Conservation (phyloP, 805 yeast genomes). For the Lipomyces spencermartinsiae region DNA sequence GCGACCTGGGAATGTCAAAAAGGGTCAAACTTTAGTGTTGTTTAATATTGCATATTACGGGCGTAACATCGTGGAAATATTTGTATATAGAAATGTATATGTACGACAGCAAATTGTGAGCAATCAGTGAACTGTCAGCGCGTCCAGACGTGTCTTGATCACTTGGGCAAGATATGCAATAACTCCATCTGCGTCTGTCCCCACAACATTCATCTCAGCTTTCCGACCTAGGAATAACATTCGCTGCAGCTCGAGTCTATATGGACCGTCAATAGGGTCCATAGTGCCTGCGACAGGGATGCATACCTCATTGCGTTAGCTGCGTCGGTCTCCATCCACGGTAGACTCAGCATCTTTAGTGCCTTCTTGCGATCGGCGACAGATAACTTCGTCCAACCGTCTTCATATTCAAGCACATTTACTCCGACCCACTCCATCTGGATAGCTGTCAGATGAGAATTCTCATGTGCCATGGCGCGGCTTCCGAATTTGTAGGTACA, state of each 20-base stretch:
- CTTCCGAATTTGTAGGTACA: constrained; percentile 46
- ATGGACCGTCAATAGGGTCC: not conserved
- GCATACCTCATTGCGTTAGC: constrained; percentile 20
- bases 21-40: not conserved
- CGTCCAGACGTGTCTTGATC: constrained; percentile 5
- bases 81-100: not conserved
- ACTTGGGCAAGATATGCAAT: constrained; percentile 32
- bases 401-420: constrained; percentile 49
- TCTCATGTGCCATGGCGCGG: constrained; percentile 27
- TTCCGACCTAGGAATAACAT: constrained; percentile 58
- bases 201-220: constrained; percentile 62
- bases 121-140: not conserved
- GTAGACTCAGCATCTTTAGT: constrained; percentile 41
- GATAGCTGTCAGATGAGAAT: constrained; percentile 24
- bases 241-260: constrained; percentile 59
- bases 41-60: not conserved
- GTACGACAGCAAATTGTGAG: not conserved
- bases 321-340: constrained; percentile 18
- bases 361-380: constrained; percentile 46
- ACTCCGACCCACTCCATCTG: constrained; percentile 51
- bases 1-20: not conserved
- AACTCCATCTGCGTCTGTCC: constrained; percentile 25
- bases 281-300: not conserved
- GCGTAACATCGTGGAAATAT: not conserved
- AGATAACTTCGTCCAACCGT: constrained; percentile 45